These are phyloP conservation scores for Aspergillus conjunctus DNA, from an alignment of 495 filamentous ascomycete genomes.

Conservation along the genomic window DNA sequence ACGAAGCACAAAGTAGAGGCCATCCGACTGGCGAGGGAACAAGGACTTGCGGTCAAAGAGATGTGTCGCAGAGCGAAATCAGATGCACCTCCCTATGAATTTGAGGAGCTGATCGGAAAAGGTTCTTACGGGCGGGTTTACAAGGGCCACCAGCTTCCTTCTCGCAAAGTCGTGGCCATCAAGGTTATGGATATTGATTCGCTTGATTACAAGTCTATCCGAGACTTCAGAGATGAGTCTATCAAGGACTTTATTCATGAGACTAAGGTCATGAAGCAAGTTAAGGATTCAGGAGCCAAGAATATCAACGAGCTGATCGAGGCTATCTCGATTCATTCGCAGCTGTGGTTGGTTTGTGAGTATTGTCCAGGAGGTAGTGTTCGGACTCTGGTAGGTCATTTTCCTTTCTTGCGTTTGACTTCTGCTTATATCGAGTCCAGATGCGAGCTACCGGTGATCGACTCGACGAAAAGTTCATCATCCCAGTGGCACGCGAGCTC, in stretches of 20 bases:
- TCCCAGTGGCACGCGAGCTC: constrained; percentile 84
- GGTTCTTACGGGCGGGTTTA: constrained; percentile 95
- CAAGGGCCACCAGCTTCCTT: constrained; percentile 67
- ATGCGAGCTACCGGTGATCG: constrained; percentile 64
- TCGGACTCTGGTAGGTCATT: constrained; percentile 69
- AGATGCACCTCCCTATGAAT: constrained; percentile 65
- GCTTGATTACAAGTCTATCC: constrained; percentile 66
- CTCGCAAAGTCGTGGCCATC: constrained; percentile 74
- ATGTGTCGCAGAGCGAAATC: constrained; percentile 52
- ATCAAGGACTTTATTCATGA: constrained; percentile 88
- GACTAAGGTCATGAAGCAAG: constrained; percentile 79
- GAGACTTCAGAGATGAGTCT: constrained; percentile 75
- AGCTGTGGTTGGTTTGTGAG: constrained; percentile 95
- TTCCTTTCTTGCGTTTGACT: not conserved
- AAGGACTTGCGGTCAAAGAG: constrained; percentile 49
- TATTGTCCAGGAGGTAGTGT: constrained; percentile 95
- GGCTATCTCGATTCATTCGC: constrained; percentile 79
- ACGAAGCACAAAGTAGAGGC: constrained; percentile 53
- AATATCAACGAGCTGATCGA: constrained; percentile 93
- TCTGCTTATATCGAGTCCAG: constrained; percentile 28
- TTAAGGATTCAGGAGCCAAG: constrained; percentile 79
- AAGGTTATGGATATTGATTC: constrained; percentile 97
- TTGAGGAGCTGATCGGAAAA: constrained; percentile 91
- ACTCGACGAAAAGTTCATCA: constrained; percentile 87
- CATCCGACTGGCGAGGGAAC: constrained; percentile 52